Percentiles rank a stretch among this genome's conserved stretches.
Conservation (phyloP, 257 asterid genomes). For the Solanum peruvianum region DNA sequence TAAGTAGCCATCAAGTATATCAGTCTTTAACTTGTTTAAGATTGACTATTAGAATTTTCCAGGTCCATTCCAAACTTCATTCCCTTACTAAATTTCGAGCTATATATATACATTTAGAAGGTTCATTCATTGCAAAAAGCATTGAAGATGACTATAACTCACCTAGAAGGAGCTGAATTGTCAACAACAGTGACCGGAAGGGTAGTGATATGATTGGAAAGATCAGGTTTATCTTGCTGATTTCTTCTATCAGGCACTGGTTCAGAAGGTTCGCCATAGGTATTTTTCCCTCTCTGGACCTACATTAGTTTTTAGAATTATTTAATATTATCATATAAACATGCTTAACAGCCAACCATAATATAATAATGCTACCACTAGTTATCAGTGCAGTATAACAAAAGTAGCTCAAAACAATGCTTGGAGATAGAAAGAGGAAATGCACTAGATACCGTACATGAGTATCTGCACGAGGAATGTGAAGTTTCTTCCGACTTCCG, state of each 20-base stretch:
- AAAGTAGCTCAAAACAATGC: background rate
- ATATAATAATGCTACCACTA: background rate
- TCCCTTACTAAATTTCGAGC: background rate
- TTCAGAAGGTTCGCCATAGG: slow-evolving; percentile 40
- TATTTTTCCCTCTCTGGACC: slow-evolving; percentile 37
- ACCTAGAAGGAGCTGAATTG: slow-evolving; percentile 57
- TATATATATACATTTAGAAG: background rate
- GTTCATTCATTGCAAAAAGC: background rate
- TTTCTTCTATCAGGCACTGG: slow-evolving; percentile 23
- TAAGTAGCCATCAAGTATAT: background rate
- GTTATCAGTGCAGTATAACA: background rate
- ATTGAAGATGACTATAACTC: background rate
- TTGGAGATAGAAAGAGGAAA: background rate
- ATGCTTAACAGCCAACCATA: background rate
- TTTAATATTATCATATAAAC: background rate
- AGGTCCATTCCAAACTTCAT: background rate
- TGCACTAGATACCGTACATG: background rate
- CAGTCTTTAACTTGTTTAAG: background rate
- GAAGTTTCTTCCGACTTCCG: slow-evolving; percentile 32
- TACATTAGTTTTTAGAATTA: slow-evolving; percentile 15
- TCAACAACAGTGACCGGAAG: slow-evolving; percentile 25
- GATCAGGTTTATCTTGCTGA: slow-evolving; percentile 41
- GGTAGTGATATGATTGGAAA: slow-evolving; percentile 27
- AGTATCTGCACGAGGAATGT: slow-evolving; percentile 24
- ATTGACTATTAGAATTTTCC: background rate